Evolutionary conservation across 2,329 filamentous ascomycete species (phyloP).

Genomic region (Sphaerulina vaccinii): DNA sequence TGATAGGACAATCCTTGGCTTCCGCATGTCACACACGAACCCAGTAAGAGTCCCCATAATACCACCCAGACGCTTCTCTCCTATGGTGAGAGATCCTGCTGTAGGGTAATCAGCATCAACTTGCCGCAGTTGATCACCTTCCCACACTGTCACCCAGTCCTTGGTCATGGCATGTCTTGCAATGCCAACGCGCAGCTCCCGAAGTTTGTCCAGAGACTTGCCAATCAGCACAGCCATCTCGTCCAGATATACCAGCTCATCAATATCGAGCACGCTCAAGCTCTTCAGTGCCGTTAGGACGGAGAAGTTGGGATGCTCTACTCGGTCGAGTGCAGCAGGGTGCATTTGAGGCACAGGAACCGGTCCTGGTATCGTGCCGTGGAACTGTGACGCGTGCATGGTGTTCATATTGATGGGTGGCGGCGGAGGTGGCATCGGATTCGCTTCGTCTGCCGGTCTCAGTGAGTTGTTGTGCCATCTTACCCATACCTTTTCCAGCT

Average conservation of each 20-base stretch:
- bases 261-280: slow-evolving; percentile 75
- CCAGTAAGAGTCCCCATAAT: slow-evolving; percentile 68
- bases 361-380: slow-evolving; percentile 19
- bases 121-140: slow-evolving; percentile 61
- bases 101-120: slow-evolving; percentile 62
- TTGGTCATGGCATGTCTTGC: slow-evolving; percentile 54
- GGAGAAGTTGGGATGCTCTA: slow-evolving; percentile 79
- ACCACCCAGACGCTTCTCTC: slow-evolving; percentile 65
- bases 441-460: slow-evolving; percentile 44
- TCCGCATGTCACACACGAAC: slow-evolving; percentile 60
- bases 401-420: slow-evolving; percentile 32
- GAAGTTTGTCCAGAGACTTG: slow-evolving; percentile 63
- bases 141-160: slow-evolving; percentile 63
- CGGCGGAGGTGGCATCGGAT: slow-evolving; percentile 40
- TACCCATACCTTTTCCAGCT: slow-evolving; percentile 73
- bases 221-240: slow-evolving; percentile 78
- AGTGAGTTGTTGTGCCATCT: slow-evolving; percentile 75
- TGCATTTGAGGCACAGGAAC: slow-evolving; percentile 21
- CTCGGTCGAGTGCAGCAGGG: slow-evolving; percentile 48
- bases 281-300: slow-evolving; percentile 72
- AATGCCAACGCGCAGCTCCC: slow-evolving; percentile 73
- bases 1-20: slow-evolving; percentile 29
- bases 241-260: slow-evolving; percentile 78
- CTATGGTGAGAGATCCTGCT: slow-evolving; percentile 47
- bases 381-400: slow-evolving; percentile 16